These are phyloP conservation scores for Leptographium flavum DNA, from an alignment of 2,329 filamentous ascomycete species.

Conservation along the genomic window DNA sequence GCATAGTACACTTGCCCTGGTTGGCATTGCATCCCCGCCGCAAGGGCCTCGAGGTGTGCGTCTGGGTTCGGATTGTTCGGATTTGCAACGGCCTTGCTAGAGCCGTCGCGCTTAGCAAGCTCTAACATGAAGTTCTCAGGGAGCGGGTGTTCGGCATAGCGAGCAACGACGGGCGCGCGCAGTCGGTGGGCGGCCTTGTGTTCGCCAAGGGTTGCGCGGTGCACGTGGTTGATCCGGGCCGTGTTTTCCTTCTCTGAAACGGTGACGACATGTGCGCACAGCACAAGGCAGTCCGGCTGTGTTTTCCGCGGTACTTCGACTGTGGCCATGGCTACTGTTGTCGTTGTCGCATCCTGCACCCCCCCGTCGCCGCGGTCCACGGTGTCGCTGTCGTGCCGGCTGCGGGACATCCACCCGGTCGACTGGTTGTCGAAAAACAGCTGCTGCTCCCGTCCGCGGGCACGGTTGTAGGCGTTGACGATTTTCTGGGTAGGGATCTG, in stretches of 20 bases:
- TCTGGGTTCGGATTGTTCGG: neutral
- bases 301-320: neutral
- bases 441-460: neutral
- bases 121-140: neutral
- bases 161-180: neutral
- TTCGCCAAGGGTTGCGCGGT: neutral
- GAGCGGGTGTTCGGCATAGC: neutral
- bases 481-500: neutral
- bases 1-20: slow-evolving; percentile 1
- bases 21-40: neutral
- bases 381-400: neutral
- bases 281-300: neutral
- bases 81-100: neutral
- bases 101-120: neutral
- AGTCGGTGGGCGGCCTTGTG: neutral
- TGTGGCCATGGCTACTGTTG: neutral
- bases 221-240: neutral
- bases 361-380: neutral
- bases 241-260: neutral
- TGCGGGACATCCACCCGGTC: neutral
- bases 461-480: neutral
- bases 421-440: neutral
- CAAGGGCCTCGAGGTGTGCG: neutral
- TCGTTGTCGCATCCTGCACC: neutral
- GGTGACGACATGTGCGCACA: neutral